Evolutionary conservation across 805 yeast genomes (phyloP).

Genomic region (Monosporozyma aerobia): DNA sequence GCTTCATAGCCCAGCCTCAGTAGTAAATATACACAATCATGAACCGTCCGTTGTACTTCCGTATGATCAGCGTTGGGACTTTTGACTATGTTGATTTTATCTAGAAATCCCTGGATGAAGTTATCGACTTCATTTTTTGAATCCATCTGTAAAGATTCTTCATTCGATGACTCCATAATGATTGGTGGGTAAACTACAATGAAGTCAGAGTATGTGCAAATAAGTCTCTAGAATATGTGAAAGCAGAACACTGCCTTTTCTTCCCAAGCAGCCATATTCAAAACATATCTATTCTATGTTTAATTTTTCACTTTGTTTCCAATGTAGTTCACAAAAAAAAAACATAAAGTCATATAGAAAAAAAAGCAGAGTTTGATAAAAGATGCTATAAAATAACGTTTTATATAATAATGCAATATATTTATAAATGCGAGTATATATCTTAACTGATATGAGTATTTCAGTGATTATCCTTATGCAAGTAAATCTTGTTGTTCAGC

Average conservation of each 20-base stretch:
- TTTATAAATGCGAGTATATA: neutral
- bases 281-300: neutral
- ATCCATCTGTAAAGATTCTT: neutral
- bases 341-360: too few species aligned
- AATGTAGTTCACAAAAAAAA: neutral
- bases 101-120: neutral
- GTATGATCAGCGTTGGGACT: neutral
- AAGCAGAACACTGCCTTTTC: too few species aligned
- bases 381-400: too few species aligned
- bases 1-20: constrained; percentile 1
- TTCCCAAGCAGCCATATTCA: too few species aligned
- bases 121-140: neutral
- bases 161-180: neutral
- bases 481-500: constrained; percentile 62
- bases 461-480: constrained; percentile 26
- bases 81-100: neutral
- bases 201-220: neutral
- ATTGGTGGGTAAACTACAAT: neutral
- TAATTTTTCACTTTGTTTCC: neutral
- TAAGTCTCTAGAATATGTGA: too few species aligned
- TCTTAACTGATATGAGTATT: neutral
- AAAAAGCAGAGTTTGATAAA: neutral
- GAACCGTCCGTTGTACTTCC: neutral
- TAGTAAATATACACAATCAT: constrained; percentile 1
- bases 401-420: neutral